Evolutionary conservation across 2,329 filamentous ascomycete genomes (phyloP), one percentile per base, ranked within the genome.

Genomic region (Pseudogymnoascus sp.): DNA sequence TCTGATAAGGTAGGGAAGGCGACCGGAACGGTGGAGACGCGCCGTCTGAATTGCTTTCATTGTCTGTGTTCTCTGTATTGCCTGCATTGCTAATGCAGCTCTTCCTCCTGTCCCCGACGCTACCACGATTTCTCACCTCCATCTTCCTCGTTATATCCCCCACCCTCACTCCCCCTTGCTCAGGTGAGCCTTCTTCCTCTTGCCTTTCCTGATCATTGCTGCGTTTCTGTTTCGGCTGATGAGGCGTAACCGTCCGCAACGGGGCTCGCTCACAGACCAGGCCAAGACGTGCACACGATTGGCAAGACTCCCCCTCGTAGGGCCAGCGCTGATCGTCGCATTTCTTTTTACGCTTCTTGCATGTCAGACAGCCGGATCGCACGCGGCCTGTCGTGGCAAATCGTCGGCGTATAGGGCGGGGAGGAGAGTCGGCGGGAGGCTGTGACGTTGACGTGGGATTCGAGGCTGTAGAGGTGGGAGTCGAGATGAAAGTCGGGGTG

Each of bases 331-430:
- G 61, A 33, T 53, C 61, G 14, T 62, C 61, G 61, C 61, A 62
- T 37, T 62, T 62, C 61, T 62, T 62, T 43, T 62, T 62, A 4
- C 61, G 61, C 14, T 26, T 46, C 61, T 62, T 62, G 41, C 61
- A 62, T 24, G 61, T 62, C 22, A 62, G 16, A 37, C 61, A 62
- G 31, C 61, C 61, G 14, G 50, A 61, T 40, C 63, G 63, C 12
- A 63, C 63, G 8, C 63, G 63, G 12, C 63, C 63, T n/a, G 46
- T 60, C 53, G 56, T 61, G 53, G 63, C 63, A 59, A 65, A 65
- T 22, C 62, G 62, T 35, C 63, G 61, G 38, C 61, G 63, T 59
- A 61, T 60, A 50, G 61, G 61, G 40, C 61, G 61, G 40, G 24
- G 24, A 59, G 26, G 33, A 43, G 22, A 5, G 61, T 37, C 37